phyloP scores from a whole-genome alignment of 371 early-diverging fungal species.

The Syncephalastrum racemosum region DNA sequence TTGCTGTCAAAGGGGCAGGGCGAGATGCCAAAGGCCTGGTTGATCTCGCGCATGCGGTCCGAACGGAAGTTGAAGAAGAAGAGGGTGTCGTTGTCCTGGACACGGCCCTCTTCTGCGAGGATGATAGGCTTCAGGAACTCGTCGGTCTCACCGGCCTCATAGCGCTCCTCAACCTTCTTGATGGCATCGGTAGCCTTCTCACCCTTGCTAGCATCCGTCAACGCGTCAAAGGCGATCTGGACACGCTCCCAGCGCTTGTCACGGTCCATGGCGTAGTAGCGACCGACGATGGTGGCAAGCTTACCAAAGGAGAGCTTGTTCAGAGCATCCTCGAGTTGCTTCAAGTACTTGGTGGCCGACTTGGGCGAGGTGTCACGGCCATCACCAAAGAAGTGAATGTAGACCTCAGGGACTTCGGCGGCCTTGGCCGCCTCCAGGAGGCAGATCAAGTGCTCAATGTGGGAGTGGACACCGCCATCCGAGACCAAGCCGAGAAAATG shows the following conservation, averaged over 20 bases:
- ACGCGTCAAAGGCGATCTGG: slow-evolving; percentile 88
- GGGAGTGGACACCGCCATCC: slow-evolving; percentile 99
- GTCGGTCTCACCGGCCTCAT: slow-evolving; percentile 88
- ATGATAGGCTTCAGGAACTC: slow-evolving; percentile 99
- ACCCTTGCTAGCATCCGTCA: slow-evolving; percentile 78
- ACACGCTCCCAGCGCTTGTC: slow-evolving; percentile 99
- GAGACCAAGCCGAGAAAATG: slow-evolving; percentile 97
- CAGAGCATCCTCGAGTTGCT: slow-evolving; percentile 69
- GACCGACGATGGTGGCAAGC: slow-evolving; percentile 92
- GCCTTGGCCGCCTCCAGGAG: slow-evolving; percentile 86
- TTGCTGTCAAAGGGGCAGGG: slow-evolving; percentile 86
- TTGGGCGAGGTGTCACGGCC: slow-evolving; percentile 98
- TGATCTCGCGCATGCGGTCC: slow-evolving; percentile 99
- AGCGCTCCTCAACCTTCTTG: slow-evolving; percentile 81
- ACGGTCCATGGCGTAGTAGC: slow-evolving; percentile 99
- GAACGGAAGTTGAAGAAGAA: slow-evolving; percentile 97
- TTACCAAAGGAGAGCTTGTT: slow-evolving; percentile 75
- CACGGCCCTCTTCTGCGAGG: slow-evolving; percentile 70
- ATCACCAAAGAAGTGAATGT: slow-evolving; percentile 98
- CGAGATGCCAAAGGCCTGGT: slow-evolving; percentile 82
- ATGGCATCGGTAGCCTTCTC: slow-evolving; percentile 71
- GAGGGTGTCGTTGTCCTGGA: slow-evolving; percentile 80
- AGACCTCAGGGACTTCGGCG: slow-evolving; percentile 83
- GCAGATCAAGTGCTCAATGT: slow-evolving; percentile 91
- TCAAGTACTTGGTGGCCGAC: slow-evolving; percentile 75